Conservation (phyloP, 768 basidiomycete species). For the Zangia roseola region DNA sequence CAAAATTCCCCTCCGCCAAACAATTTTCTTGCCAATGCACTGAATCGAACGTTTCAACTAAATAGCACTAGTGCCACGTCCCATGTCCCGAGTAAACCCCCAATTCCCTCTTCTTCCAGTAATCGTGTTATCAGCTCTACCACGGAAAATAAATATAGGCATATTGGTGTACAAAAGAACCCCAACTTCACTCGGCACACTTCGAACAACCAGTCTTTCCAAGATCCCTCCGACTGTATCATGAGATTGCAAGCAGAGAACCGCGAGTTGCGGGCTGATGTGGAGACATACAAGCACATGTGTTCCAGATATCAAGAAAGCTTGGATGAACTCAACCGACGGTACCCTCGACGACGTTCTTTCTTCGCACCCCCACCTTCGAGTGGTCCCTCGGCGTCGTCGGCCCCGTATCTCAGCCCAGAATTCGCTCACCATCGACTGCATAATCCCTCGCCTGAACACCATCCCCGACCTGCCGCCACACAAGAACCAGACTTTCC, state of each 20-base stretch:
- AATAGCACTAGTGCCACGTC: slow-evolving; percentile 18
- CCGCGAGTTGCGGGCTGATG: slow-evolving; percentile 5
- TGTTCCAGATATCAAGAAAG: slow-evolving; percentile 3
- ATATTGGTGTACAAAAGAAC: slow-evolving; percentile 25
- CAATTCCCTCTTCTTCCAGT: slow-evolving; percentile 2
- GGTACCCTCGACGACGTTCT: slow-evolving; percentile 2
- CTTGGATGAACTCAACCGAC: slow-evolving; percentile 12
- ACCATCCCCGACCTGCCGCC: neutral
- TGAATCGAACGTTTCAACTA: slow-evolving; percentile 28
- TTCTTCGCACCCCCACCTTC: neutral
- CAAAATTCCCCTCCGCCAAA: neutral
- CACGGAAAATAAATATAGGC: slow-evolving; percentile 13
- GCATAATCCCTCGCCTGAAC: neutral
- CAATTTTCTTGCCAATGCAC: slow-evolving; percentile 22
- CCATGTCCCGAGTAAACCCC: slow-evolving; percentile 7
- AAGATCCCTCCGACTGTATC: slow-evolving; percentile 12
- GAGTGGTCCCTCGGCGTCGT: slow-evolving; percentile 1
- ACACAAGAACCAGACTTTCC: slow-evolving; percentile 8
- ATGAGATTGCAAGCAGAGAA: slow-evolving; percentile 19
- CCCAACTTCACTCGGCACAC: slow-evolving; percentile 20
- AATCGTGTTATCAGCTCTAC: neutral
- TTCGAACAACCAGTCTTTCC: neutral
- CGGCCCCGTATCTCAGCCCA: neutral
- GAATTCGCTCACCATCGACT: slow-evolving; percentile 11
- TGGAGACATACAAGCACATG: slow-evolving; percentile 8